Percentiles rank a stretch among this genome's conserved stretches.
Evolutionary conservation across 148 eudicot genomes (phyloP).

Genomic region (Silene latifolia): DNA sequence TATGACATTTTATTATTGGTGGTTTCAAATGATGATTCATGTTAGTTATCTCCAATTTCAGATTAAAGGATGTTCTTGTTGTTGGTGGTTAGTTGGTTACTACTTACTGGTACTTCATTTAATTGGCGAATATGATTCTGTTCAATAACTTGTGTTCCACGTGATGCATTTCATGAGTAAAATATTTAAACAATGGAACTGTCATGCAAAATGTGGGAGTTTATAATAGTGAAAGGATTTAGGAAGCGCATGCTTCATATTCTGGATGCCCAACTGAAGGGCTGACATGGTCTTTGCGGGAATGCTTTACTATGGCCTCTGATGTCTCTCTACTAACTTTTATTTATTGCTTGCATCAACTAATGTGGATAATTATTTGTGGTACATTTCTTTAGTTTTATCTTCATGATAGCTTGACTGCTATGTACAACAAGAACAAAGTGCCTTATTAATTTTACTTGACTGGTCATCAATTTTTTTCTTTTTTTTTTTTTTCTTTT

Average conservation of each 20-base stretch:
- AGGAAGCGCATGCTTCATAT: background rate
- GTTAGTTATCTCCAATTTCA: too few species aligned
- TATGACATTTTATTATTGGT: background rate
- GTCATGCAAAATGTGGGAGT: background rate
- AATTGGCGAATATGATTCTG: background rate
- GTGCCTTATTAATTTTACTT: background rate
- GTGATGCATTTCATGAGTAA: background rate
- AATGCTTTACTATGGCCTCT: background rate
- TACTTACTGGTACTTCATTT: background rate
- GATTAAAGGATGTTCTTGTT: background rate
- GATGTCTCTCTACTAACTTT: background rate
- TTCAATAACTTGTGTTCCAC: background rate
- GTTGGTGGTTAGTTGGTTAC: too few species aligned
- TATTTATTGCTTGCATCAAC: background rate
- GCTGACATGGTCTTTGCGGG: background rate
- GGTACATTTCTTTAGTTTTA: background rate
- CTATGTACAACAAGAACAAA: background rate
- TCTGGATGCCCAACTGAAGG: background rate
- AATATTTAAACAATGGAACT: background rate
- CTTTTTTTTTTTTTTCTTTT: background rate
- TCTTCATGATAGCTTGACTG: background rate
- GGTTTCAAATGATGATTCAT: too few species aligned
- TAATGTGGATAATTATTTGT: slow-evolving; percentile 5
- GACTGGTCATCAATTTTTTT: background rate
- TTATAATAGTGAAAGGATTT: background rate